A percentile compares a stretch with the other conserved stretches of the same genome.
Evolutionary conservation across 2,329 filamentous ascomycete genomes (phyloP).

Genomic region (Fusarium napiforme): DNA sequence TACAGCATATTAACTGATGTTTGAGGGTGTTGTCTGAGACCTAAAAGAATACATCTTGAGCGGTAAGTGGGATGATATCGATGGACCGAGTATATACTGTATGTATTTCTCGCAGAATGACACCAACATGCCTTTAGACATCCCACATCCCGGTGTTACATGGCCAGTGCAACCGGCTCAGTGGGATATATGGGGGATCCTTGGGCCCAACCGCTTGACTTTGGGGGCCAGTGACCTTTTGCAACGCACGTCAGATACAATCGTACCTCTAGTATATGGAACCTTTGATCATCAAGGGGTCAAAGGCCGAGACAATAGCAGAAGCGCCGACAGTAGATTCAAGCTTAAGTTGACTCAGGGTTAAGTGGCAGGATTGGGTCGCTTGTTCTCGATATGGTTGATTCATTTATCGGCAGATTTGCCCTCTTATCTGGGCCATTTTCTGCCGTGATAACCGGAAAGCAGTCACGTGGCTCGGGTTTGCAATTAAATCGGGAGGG

Average conservation of each 20-base stretch:
- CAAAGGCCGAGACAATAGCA: neutral
- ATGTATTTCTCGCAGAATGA: neutral
- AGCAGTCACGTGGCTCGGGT: neutral
- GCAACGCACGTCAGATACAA: neutral
- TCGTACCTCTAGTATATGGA: neutral
- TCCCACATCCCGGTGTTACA: neutral
- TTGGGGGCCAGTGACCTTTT: slow-evolving; percentile 1
- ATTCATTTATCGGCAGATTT: neutral
- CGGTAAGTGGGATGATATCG: neutral
- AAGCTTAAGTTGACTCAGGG: slow-evolving; percentile 13
- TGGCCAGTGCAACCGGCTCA: neutral
- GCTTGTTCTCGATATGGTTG: neutral
- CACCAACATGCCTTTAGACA: neutral
- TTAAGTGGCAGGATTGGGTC: neutral
- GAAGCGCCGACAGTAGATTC: slow-evolving; percentile 1
- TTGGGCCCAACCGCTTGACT: neutral
- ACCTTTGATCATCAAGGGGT: neutral
- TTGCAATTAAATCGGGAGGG: neutral
- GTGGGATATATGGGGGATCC: neutral
- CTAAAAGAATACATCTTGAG: neutral
- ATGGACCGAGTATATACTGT: neutral
- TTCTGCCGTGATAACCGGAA: slow-evolving; percentile 18
- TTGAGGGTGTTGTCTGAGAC: neutral
- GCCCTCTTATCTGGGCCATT: slow-evolving; percentile 8
- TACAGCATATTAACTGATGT: neutral